Base-by-base conservation (phyloP, 768 basidiomycete genomes). In the Suillus spraguei region DNA sequence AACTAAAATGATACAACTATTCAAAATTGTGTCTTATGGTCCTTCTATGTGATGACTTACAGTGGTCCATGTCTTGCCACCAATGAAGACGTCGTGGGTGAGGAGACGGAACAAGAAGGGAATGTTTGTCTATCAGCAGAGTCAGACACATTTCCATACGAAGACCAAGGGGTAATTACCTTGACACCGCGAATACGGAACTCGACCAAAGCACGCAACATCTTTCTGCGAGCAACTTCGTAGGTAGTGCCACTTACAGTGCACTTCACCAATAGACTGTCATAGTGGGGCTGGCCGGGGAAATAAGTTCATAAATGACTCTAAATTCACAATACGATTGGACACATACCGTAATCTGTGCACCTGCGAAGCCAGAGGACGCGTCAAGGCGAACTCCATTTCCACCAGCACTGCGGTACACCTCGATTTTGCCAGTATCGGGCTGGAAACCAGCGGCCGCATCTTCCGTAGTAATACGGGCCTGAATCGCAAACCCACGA, bases 141-240 rank as follows among this genome's bases (percentile, higher is more conserved):
- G 63, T 52, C 20, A 38, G 10, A 33, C 3, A 20, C 13, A 22
- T 35, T 41, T 53, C 22, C 41, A 20, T 11, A 28, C 67, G 60
- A n/a, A 44, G 49, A 28, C 50, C 59, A 67, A 71, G n/a, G 13
- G 20, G 14, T 4, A 61, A 39, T 11, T 49, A 89, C 93, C 88
- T 98, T 98, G 78, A 98, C 95, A 70, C 97, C 97, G 68, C 97
- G 94, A 69, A 99, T 99, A 71, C 97, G 92, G 89, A 99, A 99
- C 76, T 99, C 97, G 54, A 99, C 95, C n/a, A 99, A 86, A 39
- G 97, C 97, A 69, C 97, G 93, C 61, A 99, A 87, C 95, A 99
- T 99, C 84, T 99, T 99, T 68, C 97, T 86, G 64, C 97, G 90
- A 42, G 97, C 97, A 59, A 99, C 96, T 73, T 99, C 97, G 72